phyloP scores from a whole-genome alignment of 495 filamentous ascomycete species.

The Polyplosphaeria fusca region DNA sequence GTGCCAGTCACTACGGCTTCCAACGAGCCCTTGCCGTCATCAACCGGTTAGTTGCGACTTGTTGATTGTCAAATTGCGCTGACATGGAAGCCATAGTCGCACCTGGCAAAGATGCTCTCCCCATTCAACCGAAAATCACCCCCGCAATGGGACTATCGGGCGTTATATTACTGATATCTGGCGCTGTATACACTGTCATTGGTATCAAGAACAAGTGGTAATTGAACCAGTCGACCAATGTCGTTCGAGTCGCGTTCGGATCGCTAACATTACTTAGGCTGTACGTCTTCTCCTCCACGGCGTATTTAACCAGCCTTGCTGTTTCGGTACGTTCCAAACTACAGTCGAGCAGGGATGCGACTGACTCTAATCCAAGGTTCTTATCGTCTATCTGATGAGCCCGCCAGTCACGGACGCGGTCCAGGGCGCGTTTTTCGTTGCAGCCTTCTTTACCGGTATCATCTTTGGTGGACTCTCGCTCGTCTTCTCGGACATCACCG shows the following conservation, averaged over 20 bases:
- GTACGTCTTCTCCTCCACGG: constrained; percentile 77
- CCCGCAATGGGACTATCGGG: constrained; percentile 79
- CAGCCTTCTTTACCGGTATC: constrained; percentile 68
- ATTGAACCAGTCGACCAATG: no score
- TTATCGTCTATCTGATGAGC: constrained; percentile 88
- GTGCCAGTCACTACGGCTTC: constrained; percentile 5
- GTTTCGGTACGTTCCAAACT: constrained; percentile 54
- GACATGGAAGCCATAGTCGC: background rate
- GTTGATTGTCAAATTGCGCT: background rate
- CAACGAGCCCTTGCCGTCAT: background rate
- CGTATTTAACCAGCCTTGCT: constrained; percentile 67
- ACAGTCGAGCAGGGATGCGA: background rate
- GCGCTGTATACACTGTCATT: constrained; percentile 66
- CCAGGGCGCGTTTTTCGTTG: constrained; percentile 87
- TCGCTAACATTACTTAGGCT: no score
- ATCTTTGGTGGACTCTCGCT: constrained; percentile 74
- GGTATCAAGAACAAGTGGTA: constrained; percentile 81
- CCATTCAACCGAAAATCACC: constrained; percentile 70
- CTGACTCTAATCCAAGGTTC: constrained; percentile 46
- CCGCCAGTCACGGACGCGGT: constrained; percentile 71
- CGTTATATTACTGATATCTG: constrained; percentile 67
- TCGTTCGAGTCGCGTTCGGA: no score
- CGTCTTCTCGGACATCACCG: constrained; percentile 80
- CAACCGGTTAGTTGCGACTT: constrained; percentile 12
- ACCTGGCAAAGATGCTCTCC: constrained; percentile 53